phyloP scores from a whole-genome alignment of 805 yeast species.

The Pichia californica region DNA sequence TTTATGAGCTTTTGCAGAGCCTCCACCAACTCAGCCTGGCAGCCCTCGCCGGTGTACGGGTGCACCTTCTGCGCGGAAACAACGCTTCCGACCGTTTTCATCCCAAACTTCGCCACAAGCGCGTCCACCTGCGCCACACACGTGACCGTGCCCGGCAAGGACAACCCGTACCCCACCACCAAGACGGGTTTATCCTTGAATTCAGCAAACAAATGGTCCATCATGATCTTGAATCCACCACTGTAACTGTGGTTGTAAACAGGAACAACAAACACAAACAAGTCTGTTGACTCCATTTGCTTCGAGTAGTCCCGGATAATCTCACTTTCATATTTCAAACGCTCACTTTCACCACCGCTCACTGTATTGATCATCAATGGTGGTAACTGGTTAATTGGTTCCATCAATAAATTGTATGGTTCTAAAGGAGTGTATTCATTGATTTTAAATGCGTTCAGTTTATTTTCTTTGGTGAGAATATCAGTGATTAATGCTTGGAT shows the following conservation, averaged over 20 bases:
- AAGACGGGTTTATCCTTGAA: conserved; percentile 1
- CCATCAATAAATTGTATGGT: neutral
- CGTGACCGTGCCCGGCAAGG: neutral
- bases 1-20: too few relatives aligned
- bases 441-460: too few relatives aligned
- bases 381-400: neutral
- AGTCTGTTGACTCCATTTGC: neutral
- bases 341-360: too few relatives aligned
- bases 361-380: neutral
- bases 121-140: neutral
- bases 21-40: neutral
- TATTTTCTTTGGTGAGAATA: neutral
- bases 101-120: neutral
- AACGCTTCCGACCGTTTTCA: neutral
- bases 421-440: neutral
- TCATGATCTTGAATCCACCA: conserved; percentile 2
- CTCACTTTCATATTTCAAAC: conserved; percentile 1
- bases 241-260: conserved; percentile 1
- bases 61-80: neutral
- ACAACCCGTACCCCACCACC: neutral
- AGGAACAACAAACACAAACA: neutral
- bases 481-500: neutral
- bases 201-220: conserved; percentile 1
- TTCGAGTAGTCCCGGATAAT: neutral
- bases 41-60: neutral